phyloP scores from a whole-genome alignment of 371 early-diverging fungal genomes.

The Mortierella sp. region DNA sequence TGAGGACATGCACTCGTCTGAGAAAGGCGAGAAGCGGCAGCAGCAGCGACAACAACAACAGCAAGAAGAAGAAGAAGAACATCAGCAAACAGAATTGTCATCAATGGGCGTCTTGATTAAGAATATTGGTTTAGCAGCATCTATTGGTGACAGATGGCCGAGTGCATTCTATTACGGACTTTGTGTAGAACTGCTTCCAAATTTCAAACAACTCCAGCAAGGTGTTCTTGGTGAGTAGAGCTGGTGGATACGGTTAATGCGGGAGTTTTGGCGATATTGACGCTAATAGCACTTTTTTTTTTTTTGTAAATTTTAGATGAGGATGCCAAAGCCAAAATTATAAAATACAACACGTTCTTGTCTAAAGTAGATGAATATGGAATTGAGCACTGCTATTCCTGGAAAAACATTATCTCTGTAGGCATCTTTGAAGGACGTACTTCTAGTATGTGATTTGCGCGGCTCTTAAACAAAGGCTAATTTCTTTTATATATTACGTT shows the following conservation, averaged over 20 bases:
- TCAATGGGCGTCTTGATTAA: conserved; percentile 65
- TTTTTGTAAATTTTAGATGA: conserved; percentile 21
- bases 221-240: conserved; percentile 30
- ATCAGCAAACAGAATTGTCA: background rate
- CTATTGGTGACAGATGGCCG: conserved; percentile 66
- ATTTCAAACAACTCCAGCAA: conserved; percentile 6
- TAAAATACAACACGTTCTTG: conserved; percentile 37
- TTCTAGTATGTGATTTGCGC: too few relatives aligned
- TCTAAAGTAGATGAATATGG: conserved; percentile 25
- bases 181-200: conserved; percentile 64
- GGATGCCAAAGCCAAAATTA: conserved; percentile 16
- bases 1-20: background rate
- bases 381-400: conserved; percentile 31
- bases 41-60: conserved; percentile 1
- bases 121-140: conserved; percentile 47
- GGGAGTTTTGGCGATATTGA: too few relatives aligned
- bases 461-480: background rate
- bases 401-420: conserved; percentile 33
- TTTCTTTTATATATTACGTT: background rate
- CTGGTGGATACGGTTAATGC: background rate
- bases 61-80: too few relatives aligned
- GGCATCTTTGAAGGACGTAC: background rate
- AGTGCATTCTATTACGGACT: conserved; percentile 69
- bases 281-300: background rate
- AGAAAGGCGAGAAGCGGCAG: background rate